Conservation (phyloP, 164 flowering plant genomes). For the Magnolia officinalis region DNA sequence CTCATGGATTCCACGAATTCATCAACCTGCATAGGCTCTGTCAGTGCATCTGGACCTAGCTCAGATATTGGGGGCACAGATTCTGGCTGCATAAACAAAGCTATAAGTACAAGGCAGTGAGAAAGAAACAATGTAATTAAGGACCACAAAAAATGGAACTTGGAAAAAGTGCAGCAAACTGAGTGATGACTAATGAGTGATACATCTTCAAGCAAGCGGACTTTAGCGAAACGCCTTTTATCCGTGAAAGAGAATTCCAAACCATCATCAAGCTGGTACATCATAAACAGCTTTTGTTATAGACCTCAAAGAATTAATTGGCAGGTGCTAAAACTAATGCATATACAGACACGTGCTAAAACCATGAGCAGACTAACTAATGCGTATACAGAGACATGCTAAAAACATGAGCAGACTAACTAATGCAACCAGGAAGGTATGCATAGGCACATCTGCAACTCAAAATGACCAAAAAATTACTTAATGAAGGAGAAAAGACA, state of each 20-base stretch:
- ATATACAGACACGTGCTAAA: neutral
- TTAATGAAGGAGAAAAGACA: neutral
- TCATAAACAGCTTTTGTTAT: slow-evolving; percentile 1
- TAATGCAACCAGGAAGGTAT: neutral
- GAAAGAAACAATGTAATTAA: neutral
- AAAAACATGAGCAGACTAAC: neutral
- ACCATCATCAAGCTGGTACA: slow-evolving; percentile 83
- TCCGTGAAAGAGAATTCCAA: slow-evolving; percentile 95
- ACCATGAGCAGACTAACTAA: neutral
- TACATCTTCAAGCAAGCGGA: slow-evolving; percentile 93
- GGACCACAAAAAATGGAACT: neutral
- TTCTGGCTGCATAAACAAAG: slow-evolving; percentile 58
- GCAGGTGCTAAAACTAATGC: slow-evolving; percentile 5
- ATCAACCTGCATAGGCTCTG: slow-evolving; percentile 68
- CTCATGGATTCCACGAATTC: slow-evolving; percentile 52
- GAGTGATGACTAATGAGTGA: neutral
- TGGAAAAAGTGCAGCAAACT: neutral
- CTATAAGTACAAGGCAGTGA: neutral
- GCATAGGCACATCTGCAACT: neutral
- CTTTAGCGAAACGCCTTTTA: slow-evolving; percentile 95
- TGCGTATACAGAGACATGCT: neutral
- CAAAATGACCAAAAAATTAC: neutral
- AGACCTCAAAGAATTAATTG: neutral
- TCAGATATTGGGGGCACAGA: slow-evolving; percentile 83
- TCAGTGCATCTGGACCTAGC: slow-evolving; percentile 94